Conservation (phyloP, 306 rosid species). For the Morella rubra region DNA sequence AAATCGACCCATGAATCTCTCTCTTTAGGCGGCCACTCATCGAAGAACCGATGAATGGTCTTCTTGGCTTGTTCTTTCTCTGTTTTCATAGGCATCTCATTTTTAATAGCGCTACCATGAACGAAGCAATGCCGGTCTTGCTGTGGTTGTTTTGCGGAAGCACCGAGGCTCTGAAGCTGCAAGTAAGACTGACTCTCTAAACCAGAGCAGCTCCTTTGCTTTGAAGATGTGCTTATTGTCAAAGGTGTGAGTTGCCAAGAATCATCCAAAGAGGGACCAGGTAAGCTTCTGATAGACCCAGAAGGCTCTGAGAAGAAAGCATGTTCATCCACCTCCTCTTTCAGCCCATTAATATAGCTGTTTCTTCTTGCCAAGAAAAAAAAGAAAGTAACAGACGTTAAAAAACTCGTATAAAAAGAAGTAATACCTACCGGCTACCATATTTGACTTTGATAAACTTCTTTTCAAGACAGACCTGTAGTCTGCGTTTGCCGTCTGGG, state of each 20-base stretch:
- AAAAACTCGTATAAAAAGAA: background rate
- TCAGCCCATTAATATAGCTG: conserved; percentile 66
- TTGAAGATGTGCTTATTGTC: conserved; percentile 69
- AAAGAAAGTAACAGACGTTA: background rate
- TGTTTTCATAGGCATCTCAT: conserved; percentile 30
- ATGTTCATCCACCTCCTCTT: conserved; percentile 78
- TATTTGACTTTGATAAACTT: background rate
- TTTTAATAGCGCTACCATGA: conserved; percentile 30
- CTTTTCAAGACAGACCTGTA: conserved; percentile 52
- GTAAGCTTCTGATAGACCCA: conserved; percentile 66
- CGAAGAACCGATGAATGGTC: conserved; percentile 88
- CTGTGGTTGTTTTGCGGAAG: conserved; percentile 36
- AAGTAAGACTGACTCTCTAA: conserved; percentile 57
- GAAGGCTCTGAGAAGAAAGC: conserved; percentile 90
- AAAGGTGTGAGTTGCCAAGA: conserved; percentile 87
- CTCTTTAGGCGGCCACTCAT: conserved; percentile 82
- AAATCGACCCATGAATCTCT: conserved; percentile 78
- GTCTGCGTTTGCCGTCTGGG: conserved; percentile 45
- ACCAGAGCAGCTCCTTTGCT: conserved; percentile 64
- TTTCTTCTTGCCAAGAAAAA: conserved; percentile 36
- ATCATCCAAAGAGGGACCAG: conserved; percentile 72
- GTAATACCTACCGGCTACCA: background rate
- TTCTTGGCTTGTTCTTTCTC: conserved; percentile 71
- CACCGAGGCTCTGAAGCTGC: conserved; percentile 61
- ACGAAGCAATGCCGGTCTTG: conserved; percentile 43